Evolutionary conservation across 768 basidiomycete genomes (phyloP).

Genomic region (Lactarius tabidus): DNA sequence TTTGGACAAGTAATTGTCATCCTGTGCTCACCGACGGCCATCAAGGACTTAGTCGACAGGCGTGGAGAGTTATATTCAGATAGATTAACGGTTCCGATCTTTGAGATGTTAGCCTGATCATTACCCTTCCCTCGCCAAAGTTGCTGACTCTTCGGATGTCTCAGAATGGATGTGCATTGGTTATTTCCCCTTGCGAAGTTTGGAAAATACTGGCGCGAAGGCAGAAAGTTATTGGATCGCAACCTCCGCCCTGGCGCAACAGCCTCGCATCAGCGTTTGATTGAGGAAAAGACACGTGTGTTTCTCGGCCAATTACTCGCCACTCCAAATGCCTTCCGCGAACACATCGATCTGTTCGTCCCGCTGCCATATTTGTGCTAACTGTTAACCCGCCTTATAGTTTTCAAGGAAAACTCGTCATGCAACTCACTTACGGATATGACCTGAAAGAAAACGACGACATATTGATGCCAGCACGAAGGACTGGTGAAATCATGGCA

Average conservation of each 20-base stretch:
- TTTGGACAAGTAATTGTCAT: not conserved
- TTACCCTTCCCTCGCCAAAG: too few species aligned
- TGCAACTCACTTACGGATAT: constrained; percentile 16
- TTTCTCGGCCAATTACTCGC: constrained; percentile 3
- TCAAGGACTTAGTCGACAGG: constrained; percentile 5
- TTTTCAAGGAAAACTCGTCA: constrained; percentile 11
- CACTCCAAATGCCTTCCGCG: not conserved
- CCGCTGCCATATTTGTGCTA: too few species aligned
- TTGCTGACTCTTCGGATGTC: too few species aligned
- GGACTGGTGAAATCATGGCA: not conserved
- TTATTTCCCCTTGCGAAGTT: not conserved
- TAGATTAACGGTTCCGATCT: constrained; percentile 3
- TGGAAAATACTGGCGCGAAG: constrained; percentile 6
- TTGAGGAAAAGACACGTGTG: constrained; percentile 9
- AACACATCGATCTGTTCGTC: constrained; percentile 1
- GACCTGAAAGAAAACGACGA: constrained; percentile 4
- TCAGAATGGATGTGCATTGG: constrained; percentile 3
- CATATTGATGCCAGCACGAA: not conserved
- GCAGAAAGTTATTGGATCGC: not conserved
- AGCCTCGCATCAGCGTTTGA: not conserved
- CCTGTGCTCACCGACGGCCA: not conserved
- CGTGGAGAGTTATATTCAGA: constrained; percentile 9
- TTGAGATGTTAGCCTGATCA: not conserved
- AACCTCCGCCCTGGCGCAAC: constrained; percentile 7
- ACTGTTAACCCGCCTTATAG: not conserved